Percentiles rank a stretch among this genome's conserved stretches.
Conservation (phyloP, 352 stramenopile species). For the Pythium utonaiense region DNA sequence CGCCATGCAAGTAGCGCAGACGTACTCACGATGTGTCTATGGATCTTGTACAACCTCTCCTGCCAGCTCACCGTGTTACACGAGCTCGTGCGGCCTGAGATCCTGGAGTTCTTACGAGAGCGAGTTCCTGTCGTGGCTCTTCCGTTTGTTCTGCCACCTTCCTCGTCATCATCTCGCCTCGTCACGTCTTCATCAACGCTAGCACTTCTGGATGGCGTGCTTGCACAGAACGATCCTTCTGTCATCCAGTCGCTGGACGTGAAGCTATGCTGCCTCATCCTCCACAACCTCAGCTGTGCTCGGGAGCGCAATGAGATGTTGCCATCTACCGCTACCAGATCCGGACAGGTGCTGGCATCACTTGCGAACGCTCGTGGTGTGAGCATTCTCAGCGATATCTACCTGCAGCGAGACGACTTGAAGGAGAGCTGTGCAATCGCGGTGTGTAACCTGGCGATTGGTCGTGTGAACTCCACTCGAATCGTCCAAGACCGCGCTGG, state of each 20-base stretch:
- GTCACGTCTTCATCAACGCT: background rate
- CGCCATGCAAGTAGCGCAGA: constrained; percentile 44
- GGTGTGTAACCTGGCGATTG: constrained; percentile 60
- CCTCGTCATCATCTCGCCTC: background rate
- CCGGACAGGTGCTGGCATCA: constrained; percentile 35
- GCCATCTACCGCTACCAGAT: no score
- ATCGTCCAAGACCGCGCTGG: constrained; percentile 49
- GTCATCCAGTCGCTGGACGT: constrained; percentile 18
- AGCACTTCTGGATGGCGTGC: constrained; percentile 3
- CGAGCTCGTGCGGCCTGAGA: constrained; percentile 48
- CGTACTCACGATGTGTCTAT: constrained; percentile 62
- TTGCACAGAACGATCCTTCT: background rate
- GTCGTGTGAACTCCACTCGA: constrained; percentile 61
- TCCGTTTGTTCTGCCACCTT: constrained; percentile 6
- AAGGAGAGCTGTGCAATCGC: constrained; percentile 54
- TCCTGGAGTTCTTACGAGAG: constrained; percentile 51
- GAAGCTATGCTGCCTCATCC: constrained; percentile 58
- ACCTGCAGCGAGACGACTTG: constrained; percentile 38
- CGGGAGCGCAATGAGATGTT: no score
- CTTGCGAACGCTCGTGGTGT: constrained; percentile 48
- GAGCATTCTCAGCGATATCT: constrained; percentile 50
- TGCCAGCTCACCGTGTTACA: constrained; percentile 46
- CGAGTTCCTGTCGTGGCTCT: constrained; percentile 28
- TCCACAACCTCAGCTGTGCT: constrained; percentile 74
- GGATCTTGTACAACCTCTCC: constrained; percentile 74